These are phyloP conservation scores for Aspergillus hancockii DNA, from an alignment of 495 filamentous ascomycete genomes.

Conservation along the genomic window DNA sequence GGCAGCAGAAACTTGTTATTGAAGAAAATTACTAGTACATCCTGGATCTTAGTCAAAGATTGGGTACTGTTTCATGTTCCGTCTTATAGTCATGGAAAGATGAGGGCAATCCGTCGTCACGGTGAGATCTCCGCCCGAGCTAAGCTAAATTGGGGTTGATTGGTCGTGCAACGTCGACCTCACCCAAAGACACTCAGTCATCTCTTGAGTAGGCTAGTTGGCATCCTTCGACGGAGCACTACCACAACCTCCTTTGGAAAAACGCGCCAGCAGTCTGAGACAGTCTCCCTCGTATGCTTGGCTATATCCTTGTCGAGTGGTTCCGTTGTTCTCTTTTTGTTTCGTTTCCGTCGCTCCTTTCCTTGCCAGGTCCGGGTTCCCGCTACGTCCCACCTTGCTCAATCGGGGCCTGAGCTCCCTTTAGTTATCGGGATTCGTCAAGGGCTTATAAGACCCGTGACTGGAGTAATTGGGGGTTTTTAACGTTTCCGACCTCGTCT, in stretches of 20 bases:
- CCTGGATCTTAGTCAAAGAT: too few relatives aligned
- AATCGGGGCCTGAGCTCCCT: constrained; percentile 11
- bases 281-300: constrained; percentile 12
- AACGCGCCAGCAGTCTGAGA: constrained; percentile 18
- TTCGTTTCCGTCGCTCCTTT: constrained; percentile 26
- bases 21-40: too few relatives aligned
- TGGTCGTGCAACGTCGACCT: constrained; percentile 17
- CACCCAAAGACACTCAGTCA: constrained; percentile 5
- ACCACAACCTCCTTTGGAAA: constrained; percentile 7
- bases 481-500: not conserved
- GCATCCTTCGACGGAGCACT: constrained; percentile 10
- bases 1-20: too few relatives aligned
- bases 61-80: too few relatives aligned
- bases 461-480: not conserved
- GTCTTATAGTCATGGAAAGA: too few relatives aligned
- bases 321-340: constrained; percentile 7
- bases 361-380: constrained; percentile 15
- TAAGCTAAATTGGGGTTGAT: constrained; percentile 18
- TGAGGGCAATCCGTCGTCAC: not conserved
- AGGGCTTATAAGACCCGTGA: constrained; percentile 3
- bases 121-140: constrained; percentile 8
- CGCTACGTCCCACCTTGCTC: constrained; percentile 26
- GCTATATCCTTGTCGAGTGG: constrained; percentile 4
- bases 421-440: constrained; percentile 14
- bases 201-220: constrained; percentile 4